Conservation (phyloP, 1,139 yeast species). For the Pichia sp. region DNA sequence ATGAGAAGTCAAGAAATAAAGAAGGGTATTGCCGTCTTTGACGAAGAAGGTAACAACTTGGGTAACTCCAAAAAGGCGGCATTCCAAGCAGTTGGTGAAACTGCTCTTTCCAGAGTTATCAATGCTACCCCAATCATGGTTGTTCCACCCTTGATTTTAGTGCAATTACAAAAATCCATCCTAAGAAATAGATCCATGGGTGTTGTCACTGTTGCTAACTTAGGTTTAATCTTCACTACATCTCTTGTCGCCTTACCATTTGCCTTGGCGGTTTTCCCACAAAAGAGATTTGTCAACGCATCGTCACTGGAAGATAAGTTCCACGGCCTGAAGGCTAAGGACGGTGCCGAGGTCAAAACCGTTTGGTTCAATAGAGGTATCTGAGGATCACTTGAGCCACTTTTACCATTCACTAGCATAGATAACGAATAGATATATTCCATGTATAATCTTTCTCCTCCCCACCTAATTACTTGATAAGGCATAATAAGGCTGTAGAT, state of each 20-base stretch:
- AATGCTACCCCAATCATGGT: conserved; percentile 98
- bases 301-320: conserved; percentile 57
- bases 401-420: no score
- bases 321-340: conserved; percentile 49
- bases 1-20: conserved; percentile 94
- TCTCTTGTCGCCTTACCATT: conserved; percentile 86
- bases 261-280: conserved; percentile 95
- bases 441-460: no score
- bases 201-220: conserved; percentile 60
- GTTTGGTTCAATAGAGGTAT: conserved; percentile 94
- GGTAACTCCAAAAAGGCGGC: conserved; percentile 89
- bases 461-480: no score
- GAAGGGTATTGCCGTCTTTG: conserved; percentile 73
- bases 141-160: conserved; percentile 79
- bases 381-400: no score
- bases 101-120: conserved; percentile 90
- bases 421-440: no score
- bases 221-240: conserved; percentile 79
- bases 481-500: no score
- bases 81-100: conserved; percentile 87
- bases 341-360: conserved; percentile 50
- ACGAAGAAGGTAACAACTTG: conserved; percentile 55
- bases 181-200: conserved; percentile 62
- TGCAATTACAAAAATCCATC: conserved; percentile 61
- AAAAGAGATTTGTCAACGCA: conserved; percentile 58